Conservation (phyloP, 1,284 basidiomycete genomes). For the Sanghuangporus sanghuang region DNA sequence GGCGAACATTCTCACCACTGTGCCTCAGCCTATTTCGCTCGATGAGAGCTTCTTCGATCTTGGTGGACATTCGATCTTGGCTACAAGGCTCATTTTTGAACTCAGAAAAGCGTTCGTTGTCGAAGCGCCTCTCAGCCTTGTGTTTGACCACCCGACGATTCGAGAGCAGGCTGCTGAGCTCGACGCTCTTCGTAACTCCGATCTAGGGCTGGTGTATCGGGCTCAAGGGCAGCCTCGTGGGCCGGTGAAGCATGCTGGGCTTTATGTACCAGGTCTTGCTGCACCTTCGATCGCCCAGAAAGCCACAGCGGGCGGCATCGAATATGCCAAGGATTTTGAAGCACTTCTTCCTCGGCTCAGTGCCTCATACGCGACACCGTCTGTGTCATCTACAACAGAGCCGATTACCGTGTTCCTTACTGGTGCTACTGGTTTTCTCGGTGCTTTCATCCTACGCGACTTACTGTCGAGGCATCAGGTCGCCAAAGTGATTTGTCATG, state of each 20-base stretch:
- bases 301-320: conserved; percentile 29
- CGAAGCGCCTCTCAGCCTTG: conserved; percentile 87
- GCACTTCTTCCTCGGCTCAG: conserved; percentile 56
- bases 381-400: conserved; percentile 47
- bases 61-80: conserved; percentile 97
- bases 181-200: conserved; percentile 73
- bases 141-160: conserved; percentile 92
- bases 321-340: conserved; percentile 83
- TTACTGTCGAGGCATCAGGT: conserved; percentile 66
- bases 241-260: conserved; percentile 11
- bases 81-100: conserved; percentile 95
- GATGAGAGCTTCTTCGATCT: conserved; percentile 99
- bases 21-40: conserved; percentile 73
- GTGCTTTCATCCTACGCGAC: conserved; percentile 87
- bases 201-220: conserved; percentile 64
- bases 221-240: conserved; percentile 32
- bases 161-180: conserved; percentile 76
- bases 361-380: conserved; percentile 52
- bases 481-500: conserved; percentile 86
- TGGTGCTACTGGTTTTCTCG: conserved; percentile 96
- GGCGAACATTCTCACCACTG: conserved; percentile 77
- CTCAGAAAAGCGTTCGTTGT: conserved; percentile 91
- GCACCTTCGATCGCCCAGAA: conserved; percentile 3
- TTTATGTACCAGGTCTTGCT: conserved; percentile 21
- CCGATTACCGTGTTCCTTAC: conserved; percentile 87